Percentiles rank a stretch among this genome's conserved stretches.
These are phyloP conservation scores for Aphanomyces euteiches DNA, from an alignment of 352 stramenopile genomes.

Conservation along the genomic window DNA sequence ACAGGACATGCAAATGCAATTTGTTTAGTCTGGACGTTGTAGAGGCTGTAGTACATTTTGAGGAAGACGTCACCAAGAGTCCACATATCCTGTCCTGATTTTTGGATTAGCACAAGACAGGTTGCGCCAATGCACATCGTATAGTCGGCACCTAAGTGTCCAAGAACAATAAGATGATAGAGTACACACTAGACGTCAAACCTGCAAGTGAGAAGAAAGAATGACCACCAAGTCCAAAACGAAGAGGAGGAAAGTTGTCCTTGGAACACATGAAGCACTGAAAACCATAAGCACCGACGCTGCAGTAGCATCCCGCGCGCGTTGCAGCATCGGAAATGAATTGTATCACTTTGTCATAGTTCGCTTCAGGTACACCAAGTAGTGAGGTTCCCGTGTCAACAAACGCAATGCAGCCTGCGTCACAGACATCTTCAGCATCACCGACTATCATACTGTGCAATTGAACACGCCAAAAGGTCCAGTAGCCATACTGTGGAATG, in stretches of 20 bases:
- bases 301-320: slow-evolving; percentile 64
- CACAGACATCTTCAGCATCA: slow-evolving; percentile 21
- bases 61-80: slow-evolving; percentile 97
- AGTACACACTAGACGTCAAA: not conserved
- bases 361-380: slow-evolving; percentile 86
- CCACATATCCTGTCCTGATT: slow-evolving; percentile 88
- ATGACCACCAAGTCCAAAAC: slow-evolving; percentile 53
- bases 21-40: slow-evolving; percentile 83
- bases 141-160: slow-evolving; percentile 51
- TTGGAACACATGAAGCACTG: slow-evolving; percentile 74
- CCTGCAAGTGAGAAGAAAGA: slow-evolving; percentile 66
- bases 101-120: slow-evolving; percentile 71
- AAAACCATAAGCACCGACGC: slow-evolving; percentile 75
- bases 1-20: slow-evolving; percentile 77
- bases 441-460: slow-evolving; percentile 59
- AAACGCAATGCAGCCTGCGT: slow-evolving; percentile 81
- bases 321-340: slow-evolving; percentile 60
- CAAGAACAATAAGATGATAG: not conserved
- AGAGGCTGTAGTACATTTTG: slow-evolving; percentile 93
- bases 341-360: slow-evolving; percentile 73
- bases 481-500: slow-evolving; percentile 70
- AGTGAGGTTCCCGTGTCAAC: slow-evolving; percentile 97
- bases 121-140: slow-evolving; percentile 73
- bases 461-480: slow-evolving; percentile 78
- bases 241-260: slow-evolving; percentile 58